These are phyloP conservation scores for Aegle marmelos DNA, from an alignment of 345 rosid species.

Conservation along the genomic window DNA sequence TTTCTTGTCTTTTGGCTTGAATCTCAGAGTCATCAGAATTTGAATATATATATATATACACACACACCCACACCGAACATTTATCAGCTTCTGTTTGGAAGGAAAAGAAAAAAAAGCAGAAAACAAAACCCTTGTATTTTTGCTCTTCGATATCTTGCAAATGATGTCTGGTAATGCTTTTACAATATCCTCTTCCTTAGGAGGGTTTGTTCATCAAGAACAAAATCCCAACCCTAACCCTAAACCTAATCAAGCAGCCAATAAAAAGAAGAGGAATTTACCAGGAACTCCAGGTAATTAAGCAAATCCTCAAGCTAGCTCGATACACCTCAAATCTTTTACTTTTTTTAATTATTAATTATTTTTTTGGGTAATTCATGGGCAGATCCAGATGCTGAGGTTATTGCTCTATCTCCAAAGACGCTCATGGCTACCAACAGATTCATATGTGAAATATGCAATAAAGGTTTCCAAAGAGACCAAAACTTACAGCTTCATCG, in stretches of 20 bases:
- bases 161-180: constrained; percentile 74
- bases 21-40: constrained; percentile 39
- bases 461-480: constrained; percentile 96
- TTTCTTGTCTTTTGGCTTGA: constrained; percentile 67
- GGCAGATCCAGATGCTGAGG: constrained; percentile 97
- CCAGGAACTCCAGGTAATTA: constrained; percentile 91
- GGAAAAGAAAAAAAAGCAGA: no score
- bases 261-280: constrained; percentile 72
- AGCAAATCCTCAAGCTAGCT: no score
- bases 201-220: constrained; percentile 46
- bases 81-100: constrained; percentile 55
- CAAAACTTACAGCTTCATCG: constrained; percentile 95
- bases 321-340: background rate
- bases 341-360: no score
- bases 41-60: constrained; percentile 27
- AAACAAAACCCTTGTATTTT: constrained; percentile 29
- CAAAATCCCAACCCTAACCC: constrained; percentile 69
- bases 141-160: constrained; percentile 33
- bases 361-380: background rate
- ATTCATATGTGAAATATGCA: constrained; percentile 90
- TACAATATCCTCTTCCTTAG: constrained; percentile 47
- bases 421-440: constrained; percentile 92
- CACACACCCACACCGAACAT: constrained; percentile 21
- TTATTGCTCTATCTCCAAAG: constrained; percentile 87
- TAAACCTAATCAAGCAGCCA: constrained; percentile 39